A percentile compares a stretch with the other conserved stretches of the same genome.
phyloP scores from a whole-genome alignment of 73 alveolate genomes.

The Stentor roeselii region DNA sequence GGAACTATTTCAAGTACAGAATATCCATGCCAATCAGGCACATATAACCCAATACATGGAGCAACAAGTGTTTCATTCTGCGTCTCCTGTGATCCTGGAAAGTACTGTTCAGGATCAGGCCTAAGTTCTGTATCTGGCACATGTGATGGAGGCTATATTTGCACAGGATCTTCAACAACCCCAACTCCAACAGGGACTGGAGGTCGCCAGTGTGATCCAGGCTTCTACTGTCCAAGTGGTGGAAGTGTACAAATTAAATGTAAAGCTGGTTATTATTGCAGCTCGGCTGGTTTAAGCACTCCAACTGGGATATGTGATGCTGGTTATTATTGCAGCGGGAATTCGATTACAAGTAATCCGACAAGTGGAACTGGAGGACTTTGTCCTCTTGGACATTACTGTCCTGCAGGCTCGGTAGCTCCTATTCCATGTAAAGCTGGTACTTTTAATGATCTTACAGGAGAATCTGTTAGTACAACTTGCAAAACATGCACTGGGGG shows the following conservation, averaged over 20 bases:
- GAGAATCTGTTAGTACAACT: slow-evolving; percentile 49
- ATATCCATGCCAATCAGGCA: slow-evolving; percentile 61
- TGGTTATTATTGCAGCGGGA: slow-evolving; percentile 35
- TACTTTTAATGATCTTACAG: slow-evolving; percentile 21
- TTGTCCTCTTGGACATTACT: slow-evolving; percentile 52
- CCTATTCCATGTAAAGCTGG: slow-evolving; percentile 57
- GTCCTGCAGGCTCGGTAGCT: slow-evolving; percentile 31
- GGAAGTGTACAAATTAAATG: slow-evolving; percentile 28
- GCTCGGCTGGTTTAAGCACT: background rate
- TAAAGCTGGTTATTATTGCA: slow-evolving; percentile 45
- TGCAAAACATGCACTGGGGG: slow-evolving; percentile 36
- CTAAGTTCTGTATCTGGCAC: background rate
- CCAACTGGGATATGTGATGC: slow-evolving; percentile 8
- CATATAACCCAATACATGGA: slow-evolving; percentile 43
- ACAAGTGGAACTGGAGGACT: background rate
- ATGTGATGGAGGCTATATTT: slow-evolving; percentile 40
- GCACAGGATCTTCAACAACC: slow-evolving; percentile 40
- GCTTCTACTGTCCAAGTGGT: slow-evolving; percentile 35
- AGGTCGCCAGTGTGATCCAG: slow-evolving; percentile 43
- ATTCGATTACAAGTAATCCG: background rate
- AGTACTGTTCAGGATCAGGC: background rate
- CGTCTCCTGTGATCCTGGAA: background rate
- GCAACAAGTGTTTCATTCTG: background rate
- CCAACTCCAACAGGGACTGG: slow-evolving; percentile 38
- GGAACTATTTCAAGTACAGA: slow-evolving; percentile 59